These are phyloP conservation scores for Ophiorrhiza pumila DNA, from an alignment of 257 asterid species.

Conservation along the genomic window DNA sequence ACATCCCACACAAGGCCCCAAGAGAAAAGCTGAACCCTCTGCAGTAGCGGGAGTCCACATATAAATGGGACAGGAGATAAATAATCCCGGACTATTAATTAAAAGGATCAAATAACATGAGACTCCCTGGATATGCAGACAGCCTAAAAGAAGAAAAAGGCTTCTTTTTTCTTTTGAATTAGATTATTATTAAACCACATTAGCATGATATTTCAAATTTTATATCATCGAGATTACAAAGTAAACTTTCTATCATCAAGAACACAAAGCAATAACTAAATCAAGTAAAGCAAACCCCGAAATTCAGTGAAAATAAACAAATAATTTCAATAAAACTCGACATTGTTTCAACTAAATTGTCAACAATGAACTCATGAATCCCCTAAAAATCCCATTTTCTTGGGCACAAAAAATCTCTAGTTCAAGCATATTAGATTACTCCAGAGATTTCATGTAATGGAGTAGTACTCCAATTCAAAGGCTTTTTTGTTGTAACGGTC, in stretches of 20 bases:
- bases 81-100: no score
- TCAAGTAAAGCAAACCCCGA: not conserved
- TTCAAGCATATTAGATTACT: no score
- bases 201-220: no score
- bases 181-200: no score
- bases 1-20: no score
- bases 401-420: no score
- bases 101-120: no score
- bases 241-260: not conserved
- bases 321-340: not conserved
- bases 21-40: not conserved
- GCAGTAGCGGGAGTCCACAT: not conserved
- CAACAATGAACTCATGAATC: not conserved
- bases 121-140: not conserved
- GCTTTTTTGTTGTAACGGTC: no score
- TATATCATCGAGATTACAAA: not conserved
- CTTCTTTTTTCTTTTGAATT: not conserved
- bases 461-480: no score
- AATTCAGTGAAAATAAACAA: not conserved
- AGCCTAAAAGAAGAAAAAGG: not conserved
- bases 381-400: not conserved
- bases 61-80: no score
- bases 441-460: no score
- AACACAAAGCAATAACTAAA: not conserved
- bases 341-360: not conserved